Base-by-base conservation (phyloP, 768 basidiomycete species). In the Erythrobasidium yunnanense region DNA sequence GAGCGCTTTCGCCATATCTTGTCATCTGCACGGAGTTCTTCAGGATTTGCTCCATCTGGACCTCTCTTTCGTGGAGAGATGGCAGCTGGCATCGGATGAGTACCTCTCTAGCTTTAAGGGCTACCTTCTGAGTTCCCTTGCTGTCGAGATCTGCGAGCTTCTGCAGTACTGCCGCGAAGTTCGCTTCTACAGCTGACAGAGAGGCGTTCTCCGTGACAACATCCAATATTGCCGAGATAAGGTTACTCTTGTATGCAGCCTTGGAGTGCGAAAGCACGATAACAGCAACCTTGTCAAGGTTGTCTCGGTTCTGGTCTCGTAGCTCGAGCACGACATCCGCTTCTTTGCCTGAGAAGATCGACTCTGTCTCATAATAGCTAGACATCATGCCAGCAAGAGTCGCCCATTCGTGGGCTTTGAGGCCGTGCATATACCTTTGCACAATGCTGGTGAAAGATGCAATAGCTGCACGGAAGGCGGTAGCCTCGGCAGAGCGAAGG, bases 11-110 rank as follows among this genome's bases (percentile, higher is more conserved):
- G 68, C 93, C 95, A 73, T 99, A 97, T 73, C 85, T 86, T 70
- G 85, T 87, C 65, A 85, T 86, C 18, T 85, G 84, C 55, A 95
- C 87, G 0, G 95, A 87, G 27, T 85, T 82, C 77, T 87, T 90
- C 52, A 99, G 81, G 57, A 99, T 86, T 27, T 85, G 81, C 78
- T 95, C 92, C 88, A 99, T 93, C 76, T 99, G 95, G 27, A 83
- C 79, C 45, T 85, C 80, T 66, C 95, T 87, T 76, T 97, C 95
- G 73, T 96, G 91, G 74, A 89, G 93, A 15, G 91, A 93, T 4
- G 95, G 95, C 83, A 99, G 87, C 75, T 93, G 90, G 51, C 88
- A 89, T 32, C 90, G 81, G 73, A 99, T 97, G 51, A 97, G 82
- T 5, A 95, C 95, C 79, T 99, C 95, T 50, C 95, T 87, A 45